Conservation (phyloP, 257 asterid species). For the Cruciata laevipes region DNA sequence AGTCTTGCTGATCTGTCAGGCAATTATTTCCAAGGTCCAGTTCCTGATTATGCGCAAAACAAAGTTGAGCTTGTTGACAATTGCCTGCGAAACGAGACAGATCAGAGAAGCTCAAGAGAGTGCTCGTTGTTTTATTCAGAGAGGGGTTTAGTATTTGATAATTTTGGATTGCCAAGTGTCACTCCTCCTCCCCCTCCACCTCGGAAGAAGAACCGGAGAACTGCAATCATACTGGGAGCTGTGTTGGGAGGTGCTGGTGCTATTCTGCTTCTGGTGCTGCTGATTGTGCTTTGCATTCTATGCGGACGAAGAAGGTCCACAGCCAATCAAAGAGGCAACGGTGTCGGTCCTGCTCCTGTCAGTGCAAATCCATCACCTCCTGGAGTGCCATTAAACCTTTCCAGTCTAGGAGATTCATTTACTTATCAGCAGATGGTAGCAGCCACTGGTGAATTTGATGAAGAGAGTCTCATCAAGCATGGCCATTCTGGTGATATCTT, state of each 20-base stretch:
- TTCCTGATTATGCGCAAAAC: constrained; percentile 50
- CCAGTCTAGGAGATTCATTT: constrained; percentile 62
- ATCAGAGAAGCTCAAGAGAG: constrained; percentile 54
- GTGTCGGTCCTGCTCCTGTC: constrained; percentile 63
- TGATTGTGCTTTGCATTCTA: constrained; percentile 28
- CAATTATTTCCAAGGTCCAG: constrained; percentile 71
- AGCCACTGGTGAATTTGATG: constrained; percentile 59
- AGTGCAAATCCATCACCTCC: constrained; percentile 48
- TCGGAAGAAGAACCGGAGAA: constrained; percentile 29
- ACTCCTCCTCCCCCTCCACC: constrained; percentile 43
- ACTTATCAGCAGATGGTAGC: constrained; percentile 77
- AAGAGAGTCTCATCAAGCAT: constrained; percentile 53
- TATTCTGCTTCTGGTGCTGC: constrained; percentile 34
- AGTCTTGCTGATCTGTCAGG: constrained; percentile 52
- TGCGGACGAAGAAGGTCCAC: constrained; percentile 57
- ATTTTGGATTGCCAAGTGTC: constrained; percentile 56
- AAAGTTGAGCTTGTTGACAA: constrained; percentile 33
- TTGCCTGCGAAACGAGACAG: constrained; percentile 52
- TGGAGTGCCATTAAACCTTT: constrained; percentile 40
- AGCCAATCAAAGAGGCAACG: constrained; percentile 47
- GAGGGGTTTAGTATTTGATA: constrained; percentile 65
- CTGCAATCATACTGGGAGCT: constrained; percentile 52
- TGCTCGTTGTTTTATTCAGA: constrained; percentile 63
- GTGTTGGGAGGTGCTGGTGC: constrained; percentile 67
- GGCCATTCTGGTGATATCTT: constrained; percentile 85